Evolutionary conservation across 2,329 filamentous ascomycete species (phyloP), one percentile per base, ranked within the genome.

Genomic region (Aspergillus latus): DNA sequence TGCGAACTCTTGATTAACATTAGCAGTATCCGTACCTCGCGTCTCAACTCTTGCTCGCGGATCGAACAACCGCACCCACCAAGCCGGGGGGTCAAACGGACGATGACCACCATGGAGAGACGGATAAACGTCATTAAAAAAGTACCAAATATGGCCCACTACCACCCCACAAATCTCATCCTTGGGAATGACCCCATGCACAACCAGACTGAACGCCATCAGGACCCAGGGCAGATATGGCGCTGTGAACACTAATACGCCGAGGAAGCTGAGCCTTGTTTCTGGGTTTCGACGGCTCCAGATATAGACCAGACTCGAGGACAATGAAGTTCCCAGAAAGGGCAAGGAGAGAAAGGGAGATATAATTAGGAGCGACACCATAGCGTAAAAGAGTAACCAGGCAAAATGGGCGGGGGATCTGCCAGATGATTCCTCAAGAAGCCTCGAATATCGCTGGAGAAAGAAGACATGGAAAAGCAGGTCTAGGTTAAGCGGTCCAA

Each of bases 391-490:
- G 1, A 99, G 82, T 15, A 99, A 82, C 92, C 93, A 99, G 5
- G 92, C 92, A 78, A 97, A 99, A 69, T 95, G 88, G 2, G 94
- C 94, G 1, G 93, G 89, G 4, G 90, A 95, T 43, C 90, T 86
- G 40, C 92, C 90, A n/a, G 92, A 92, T 0, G 90, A 92, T 75
- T 97, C 93, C 76, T 99, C 94, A 46, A 99, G 85, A 44, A 97
- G 88, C 49, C 94, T 89, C 6, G 93, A 92, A 75, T 99, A 99
- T 56, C 94, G 89, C 72, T 97, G 92, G 57, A 97, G 87, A 78
- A 99, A 99, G 83, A 97, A 99, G 73, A 97, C 89, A 74, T 97
- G 93, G 80, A 97, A 97, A 65, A 97, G 82, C 40, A 99, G 86
- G 73, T 97, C 94, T 70, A 99, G 85, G 30, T 88, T 94, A 62